Evolutionary conservation across 352 stramenopile genomes (phyloP).

Genomic region (Bremia lactucae): DNA sequence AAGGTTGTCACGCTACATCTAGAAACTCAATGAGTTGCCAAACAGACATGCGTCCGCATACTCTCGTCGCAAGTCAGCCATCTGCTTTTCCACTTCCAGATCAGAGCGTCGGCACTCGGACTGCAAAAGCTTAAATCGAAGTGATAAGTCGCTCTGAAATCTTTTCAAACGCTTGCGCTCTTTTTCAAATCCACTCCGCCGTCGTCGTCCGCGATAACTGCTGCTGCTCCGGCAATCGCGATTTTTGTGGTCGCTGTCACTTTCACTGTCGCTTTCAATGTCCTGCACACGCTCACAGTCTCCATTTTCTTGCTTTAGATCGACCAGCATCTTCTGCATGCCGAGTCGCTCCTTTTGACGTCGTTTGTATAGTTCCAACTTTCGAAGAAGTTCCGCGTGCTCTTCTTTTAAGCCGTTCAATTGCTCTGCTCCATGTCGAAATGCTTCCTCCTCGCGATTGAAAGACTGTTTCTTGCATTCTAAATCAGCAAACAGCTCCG

Average conservation of each 20-base stretch:
- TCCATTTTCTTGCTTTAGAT: conserved; percentile 5
- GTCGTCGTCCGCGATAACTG: neutral
- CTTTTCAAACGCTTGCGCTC: conserved; percentile 30
- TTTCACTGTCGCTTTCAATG: conserved; percentile 5
- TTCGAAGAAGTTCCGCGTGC: conserved; percentile 25
- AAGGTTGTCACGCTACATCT: no score
- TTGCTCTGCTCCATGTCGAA: conserved; percentile 18
- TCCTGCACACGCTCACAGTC: conserved; percentile 6
- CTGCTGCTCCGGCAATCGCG: conserved; percentile 1
- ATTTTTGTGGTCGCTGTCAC: conserved; percentile 9
- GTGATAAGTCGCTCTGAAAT: conserved; percentile 34
- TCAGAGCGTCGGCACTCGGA: conserved; percentile 44
- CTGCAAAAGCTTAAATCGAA: conserved; percentile 50
- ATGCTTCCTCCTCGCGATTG: conserved; percentile 21
- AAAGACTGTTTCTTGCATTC: conserved; percentile 31
- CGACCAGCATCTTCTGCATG: conserved; percentile 24
- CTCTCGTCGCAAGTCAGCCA: conserved; percentile 45
- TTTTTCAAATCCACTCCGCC: conserved; percentile 22
- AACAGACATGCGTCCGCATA: conserved; percentile 65
- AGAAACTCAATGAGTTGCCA: conserved; percentile 23
- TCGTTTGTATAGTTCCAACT: conserved; percentile 29
- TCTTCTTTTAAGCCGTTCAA: conserved; percentile 26
- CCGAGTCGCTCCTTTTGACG: conserved; percentile 23
- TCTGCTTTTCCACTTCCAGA: conserved; percentile 40
- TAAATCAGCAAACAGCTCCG: conserved; percentile 15